Evolutionary conservation across 352 stramenopile species (phyloP).

Genomic region (Phytophthora hibernalis): DNA sequence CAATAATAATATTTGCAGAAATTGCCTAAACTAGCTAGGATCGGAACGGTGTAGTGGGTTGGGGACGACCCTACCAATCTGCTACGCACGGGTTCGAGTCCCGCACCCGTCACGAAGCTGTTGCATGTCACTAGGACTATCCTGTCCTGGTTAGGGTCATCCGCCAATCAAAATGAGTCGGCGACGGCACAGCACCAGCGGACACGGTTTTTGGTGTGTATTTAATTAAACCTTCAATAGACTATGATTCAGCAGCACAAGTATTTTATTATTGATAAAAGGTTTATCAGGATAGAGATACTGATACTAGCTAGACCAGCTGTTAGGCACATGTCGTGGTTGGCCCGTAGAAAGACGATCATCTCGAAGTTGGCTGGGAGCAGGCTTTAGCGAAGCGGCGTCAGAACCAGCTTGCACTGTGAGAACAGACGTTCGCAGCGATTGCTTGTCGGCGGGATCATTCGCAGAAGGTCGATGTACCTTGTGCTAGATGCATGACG

Average conservation of each 20-base stretch:
- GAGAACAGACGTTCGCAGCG: constrained; percentile 30
- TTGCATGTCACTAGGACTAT: constrained; percentile 13
- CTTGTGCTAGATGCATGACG: not conserved
- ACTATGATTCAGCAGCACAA: too few relatives aligned
- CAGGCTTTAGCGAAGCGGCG: constrained; percentile 1
- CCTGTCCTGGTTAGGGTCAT: not conserved
- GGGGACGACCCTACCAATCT: constrained; percentile 12
- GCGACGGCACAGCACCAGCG: not conserved
- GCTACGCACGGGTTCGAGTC: constrained; percentile 3
- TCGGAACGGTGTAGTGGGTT: constrained; percentile 10
- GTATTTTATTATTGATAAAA: too few relatives aligned
- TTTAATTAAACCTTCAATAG: too few relatives aligned
- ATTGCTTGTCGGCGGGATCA: constrained; percentile 14
- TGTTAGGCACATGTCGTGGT: constrained; percentile 1
- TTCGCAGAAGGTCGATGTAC: not conserved
- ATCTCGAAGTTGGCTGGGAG: constrained; percentile 27
- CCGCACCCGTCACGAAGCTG: constrained; percentile 13
- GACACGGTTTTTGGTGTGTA: not conserved
- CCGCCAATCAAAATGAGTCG: not conserved
- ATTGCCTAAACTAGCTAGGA: not conserved
- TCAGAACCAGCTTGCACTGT: constrained; percentile 22
- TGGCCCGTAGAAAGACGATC: constrained; percentile 24
- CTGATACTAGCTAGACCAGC: not conserved
- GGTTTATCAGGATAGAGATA: too few relatives aligned
- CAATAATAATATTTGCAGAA: constrained; percentile 15